phyloP scores from a whole-genome alignment of 1,284 basidiomycete species.

The Papiliotrema flavescens region DNA sequence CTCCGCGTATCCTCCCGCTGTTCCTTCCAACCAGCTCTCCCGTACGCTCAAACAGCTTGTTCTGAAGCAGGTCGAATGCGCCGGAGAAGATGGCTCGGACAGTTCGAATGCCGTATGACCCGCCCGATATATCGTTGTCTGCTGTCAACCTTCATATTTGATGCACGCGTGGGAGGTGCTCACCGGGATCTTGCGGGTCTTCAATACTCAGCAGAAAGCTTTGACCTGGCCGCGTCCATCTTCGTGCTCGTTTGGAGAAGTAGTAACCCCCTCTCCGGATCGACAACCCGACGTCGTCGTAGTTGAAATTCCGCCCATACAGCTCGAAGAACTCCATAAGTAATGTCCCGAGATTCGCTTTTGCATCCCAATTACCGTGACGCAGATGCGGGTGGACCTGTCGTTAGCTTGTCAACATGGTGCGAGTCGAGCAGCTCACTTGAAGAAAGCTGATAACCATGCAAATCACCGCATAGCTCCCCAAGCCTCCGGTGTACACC shows the following conservation, averaged over 20 bases:
- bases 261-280: conserved; percentile 79
- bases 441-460: conserved; percentile 90
- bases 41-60: conserved; percentile 41
- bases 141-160: background rate
- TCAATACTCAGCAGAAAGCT: conserved; percentile 76
- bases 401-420: background rate
- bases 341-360: conserved; percentile 82
- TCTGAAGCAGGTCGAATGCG: conserved; percentile 77
- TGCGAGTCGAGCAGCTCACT: conserved; percentile 47
- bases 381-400: conserved; percentile 92
- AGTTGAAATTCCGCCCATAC: conserved; percentile 90
- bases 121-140: conserved; percentile 92
- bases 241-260: conserved; percentile 71
- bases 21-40: conserved; percentile 20
- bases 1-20: conserved; percentile 22
- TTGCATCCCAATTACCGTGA: conserved; percentile 77
- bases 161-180: conserved; percentile 43
- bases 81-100: conserved; percentile 81
- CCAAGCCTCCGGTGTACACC: conserved; percentile 90
- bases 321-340: conserved; percentile 96
- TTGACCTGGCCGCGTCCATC: conserved; percentile 67
- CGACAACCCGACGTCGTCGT: conserved; percentile 84
- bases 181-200: conserved; percentile 87
- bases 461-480: conserved; percentile 92
- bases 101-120: conserved; percentile 77